Conservation (phyloP, 352 stramenopile genomes). For the Pythium brachiatum region DNA sequence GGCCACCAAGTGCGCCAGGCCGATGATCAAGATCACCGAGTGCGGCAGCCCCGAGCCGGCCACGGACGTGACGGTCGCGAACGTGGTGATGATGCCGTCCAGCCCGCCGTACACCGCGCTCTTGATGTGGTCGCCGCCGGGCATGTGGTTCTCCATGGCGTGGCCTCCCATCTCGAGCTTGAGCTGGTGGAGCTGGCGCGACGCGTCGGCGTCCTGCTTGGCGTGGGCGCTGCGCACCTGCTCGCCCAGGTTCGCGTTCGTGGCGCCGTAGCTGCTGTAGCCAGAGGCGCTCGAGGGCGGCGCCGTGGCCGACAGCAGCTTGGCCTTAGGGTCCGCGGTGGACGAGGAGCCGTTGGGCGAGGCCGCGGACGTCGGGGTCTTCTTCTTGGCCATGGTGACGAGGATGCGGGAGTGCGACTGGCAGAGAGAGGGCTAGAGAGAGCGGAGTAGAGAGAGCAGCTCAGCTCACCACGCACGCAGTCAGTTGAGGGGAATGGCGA, state of each 20-base stretch:
- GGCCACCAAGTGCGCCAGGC: slow-evolving; percentile 93
- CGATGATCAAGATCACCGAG: slow-evolving; percentile 94
- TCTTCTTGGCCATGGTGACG: slow-evolving; percentile 23
- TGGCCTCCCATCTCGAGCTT: slow-evolving; percentile 69
- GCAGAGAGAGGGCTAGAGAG: neutral
- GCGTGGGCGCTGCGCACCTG: slow-evolving; percentile 56
- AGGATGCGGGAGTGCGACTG: neutral
- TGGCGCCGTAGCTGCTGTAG: slow-evolving; percentile 48
- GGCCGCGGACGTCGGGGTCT: slow-evolving; percentile 3
- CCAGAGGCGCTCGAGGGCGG: slow-evolving; percentile 7
- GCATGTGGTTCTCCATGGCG: slow-evolving; percentile 73
- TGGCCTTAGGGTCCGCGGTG: neutral
- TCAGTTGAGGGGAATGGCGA: neutral
- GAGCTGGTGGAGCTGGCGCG: slow-evolving; percentile 61
- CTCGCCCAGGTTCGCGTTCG: slow-evolving; percentile 37
- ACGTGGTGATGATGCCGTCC: slow-evolving; percentile 96
- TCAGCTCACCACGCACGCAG: neutral
- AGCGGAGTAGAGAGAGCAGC: neutral
- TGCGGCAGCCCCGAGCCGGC: slow-evolving; percentile 88
- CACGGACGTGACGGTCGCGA: slow-evolving; percentile 93
- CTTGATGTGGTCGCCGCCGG: slow-evolving; percentile 77
- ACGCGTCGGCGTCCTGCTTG: slow-evolving; percentile 47
- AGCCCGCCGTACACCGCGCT: slow-evolving; percentile 93
- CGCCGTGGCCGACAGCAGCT: slow-evolving; percentile 15
- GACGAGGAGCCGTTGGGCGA: neutral